These are phyloP conservation scores for Yamadazyma kanchanaburiensis DNA, from an alignment of 1,139 yeast species.

Conservation along the genomic window DNA sequence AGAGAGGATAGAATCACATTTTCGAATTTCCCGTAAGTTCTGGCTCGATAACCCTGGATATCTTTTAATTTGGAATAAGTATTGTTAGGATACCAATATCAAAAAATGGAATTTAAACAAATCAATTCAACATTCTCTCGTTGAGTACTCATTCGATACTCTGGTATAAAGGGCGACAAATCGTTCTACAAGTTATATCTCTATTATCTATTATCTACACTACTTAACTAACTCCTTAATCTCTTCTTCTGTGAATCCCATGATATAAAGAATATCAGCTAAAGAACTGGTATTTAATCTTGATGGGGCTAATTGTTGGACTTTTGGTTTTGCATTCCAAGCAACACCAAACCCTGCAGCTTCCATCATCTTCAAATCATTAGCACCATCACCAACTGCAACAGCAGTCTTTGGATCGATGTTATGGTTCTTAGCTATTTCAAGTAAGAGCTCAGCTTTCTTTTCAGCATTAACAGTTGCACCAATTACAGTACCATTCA, in stretches of 20 bases:
- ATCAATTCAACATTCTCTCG: no score
- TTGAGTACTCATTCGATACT: no score
- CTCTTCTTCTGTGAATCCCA: constrained; percentile 70
- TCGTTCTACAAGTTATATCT: no score
- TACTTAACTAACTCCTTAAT: constrained; percentile 25
- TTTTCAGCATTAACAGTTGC: constrained; percentile 80
- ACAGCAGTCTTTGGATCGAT: constrained; percentile 58
- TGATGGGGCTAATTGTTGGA: constrained; percentile 78
- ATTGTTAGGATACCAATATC: no score
- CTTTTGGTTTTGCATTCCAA: constrained; percentile 95
- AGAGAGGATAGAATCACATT: no score
- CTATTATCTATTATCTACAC: no score
- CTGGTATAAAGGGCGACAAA: no score
- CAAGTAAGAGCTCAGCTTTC: constrained; percentile 70
- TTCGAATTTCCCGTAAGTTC: no score
- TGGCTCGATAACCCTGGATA: no score
- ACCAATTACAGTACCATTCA: constrained; percentile 61
- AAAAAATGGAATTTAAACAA: no score
- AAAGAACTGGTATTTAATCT: constrained; percentile 70
- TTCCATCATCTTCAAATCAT: constrained; percentile 90
- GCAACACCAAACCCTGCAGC: constrained; percentile 94
- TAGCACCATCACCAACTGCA: constrained; percentile 98
- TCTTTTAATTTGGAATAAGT: no score
- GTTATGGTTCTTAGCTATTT: constrained; percentile 62
- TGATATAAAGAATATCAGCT: constrained; percentile 70